Evolutionary conservation across 2,329 filamentous ascomycete species (phyloP).

Genomic region (Magnaporthales sp.): DNA sequence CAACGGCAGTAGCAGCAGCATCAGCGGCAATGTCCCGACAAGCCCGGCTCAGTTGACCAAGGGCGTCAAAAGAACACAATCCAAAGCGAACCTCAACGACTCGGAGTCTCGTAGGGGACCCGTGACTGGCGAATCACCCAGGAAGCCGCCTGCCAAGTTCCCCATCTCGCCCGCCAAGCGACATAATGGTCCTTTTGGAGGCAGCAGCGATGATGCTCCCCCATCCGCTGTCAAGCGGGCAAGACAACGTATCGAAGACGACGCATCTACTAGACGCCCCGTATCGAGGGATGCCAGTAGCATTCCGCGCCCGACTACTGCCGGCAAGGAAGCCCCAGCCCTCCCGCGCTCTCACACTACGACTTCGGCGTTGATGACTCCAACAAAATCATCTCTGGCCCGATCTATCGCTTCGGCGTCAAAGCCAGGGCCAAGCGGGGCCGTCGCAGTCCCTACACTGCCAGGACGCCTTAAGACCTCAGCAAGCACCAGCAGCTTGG

Average conservation of each 20-base stretch:
- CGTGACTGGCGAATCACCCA: conserved; percentile 17
- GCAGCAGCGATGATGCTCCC: conserved; percentile 16
- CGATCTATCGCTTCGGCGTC: conserved; percentile 39
- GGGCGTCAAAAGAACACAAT: conserved; percentile 43
- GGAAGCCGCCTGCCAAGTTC: conserved; percentile 14
- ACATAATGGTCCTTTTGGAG: conserved; percentile 14
- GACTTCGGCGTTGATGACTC: conserved; percentile 52
- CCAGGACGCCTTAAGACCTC: conserved; percentile 43
- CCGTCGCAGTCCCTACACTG: conserved; percentile 25
- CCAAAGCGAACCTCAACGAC: conserved; percentile 56
- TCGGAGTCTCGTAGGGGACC: conserved; percentile 21
- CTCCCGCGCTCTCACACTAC: conserved; percentile 34
- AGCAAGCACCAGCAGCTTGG: conserved; percentile 39
- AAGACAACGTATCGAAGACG: conserved; percentile 59
- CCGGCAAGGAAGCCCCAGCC: conserved; percentile 25
- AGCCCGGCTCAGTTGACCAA: not conserved
- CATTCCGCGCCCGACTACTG: conserved; percentile 40
- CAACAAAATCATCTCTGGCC: conserved; percentile 67
- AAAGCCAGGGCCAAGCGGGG: conserved; percentile 38
- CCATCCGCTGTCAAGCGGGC: conserved; percentile 57
- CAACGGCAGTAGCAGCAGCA: not conserved
- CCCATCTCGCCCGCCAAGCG: conserved; percentile 20
- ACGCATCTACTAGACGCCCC: conserved; percentile 58
- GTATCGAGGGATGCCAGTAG: conserved; percentile 41
- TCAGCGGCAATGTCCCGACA: not conserved